Conservation (phyloP, 352 stramenopile genomes). For the Phytophthora melonis region DNA sequence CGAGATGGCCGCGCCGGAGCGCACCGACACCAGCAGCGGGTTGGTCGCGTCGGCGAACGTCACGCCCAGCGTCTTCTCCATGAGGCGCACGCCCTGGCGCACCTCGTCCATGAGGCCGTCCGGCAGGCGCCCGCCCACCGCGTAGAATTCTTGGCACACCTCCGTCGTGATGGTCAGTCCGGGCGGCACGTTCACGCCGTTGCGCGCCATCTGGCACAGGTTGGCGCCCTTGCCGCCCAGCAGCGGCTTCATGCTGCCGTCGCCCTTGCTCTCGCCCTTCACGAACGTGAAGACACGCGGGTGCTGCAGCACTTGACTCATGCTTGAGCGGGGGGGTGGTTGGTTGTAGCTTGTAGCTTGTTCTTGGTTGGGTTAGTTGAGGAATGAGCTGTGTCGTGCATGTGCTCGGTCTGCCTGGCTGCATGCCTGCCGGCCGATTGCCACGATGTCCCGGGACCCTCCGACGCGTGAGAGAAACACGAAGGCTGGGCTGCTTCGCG, state of each 20-base stretch:
- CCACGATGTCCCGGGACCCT: too few relatives aligned
- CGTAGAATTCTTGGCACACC: constrained; percentile 47
- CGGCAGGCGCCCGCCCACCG: constrained; percentile 29
- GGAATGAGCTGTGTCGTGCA: constrained; percentile 38
- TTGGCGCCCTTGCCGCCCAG: constrained; percentile 42
- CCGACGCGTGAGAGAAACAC: too few relatives aligned
- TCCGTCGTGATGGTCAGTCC: constrained; percentile 39
- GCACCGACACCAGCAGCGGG: constrained; percentile 36
- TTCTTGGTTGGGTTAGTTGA: constrained; percentile 39
- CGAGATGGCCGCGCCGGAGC: constrained; percentile 35
- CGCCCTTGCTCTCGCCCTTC: constrained; percentile 39
- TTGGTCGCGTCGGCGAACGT: constrained; percentile 35
- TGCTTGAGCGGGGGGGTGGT: constrained; percentile 14
- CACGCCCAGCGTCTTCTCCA: constrained; percentile 35
- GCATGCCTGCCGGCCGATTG: too few relatives aligned
- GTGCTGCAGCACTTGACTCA: constrained; percentile 35
- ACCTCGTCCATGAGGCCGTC: constrained; percentile 36
- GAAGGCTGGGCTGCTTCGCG: too few relatives aligned
- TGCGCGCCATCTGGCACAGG: constrained; percentile 40
- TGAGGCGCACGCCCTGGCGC: constrained; percentile 26
- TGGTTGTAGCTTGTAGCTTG: constrained; percentile 6
- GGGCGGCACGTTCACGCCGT: constrained; percentile 37
- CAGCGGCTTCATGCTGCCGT: constrained; percentile 39
- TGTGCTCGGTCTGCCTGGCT: too few relatives aligned
- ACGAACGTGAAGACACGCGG: constrained; percentile 38